These are phyloP conservation scores for Peronospora belbahrii DNA, from an alignment of 352 stramenopile species.

Conservation along the genomic window DNA sequence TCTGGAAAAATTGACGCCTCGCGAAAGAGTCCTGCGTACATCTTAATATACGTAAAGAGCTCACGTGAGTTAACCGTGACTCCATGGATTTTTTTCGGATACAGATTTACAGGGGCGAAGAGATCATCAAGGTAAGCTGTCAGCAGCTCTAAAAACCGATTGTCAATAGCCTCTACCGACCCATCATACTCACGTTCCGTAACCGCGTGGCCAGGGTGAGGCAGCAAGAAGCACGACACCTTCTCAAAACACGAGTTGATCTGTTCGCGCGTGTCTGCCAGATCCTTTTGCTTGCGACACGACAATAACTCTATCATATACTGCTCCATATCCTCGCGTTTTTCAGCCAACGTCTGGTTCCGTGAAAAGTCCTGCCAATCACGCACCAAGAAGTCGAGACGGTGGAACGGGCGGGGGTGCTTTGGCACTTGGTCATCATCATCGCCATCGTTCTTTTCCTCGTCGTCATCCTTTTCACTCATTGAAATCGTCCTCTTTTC, in stretches of 20 bases:
- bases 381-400: slow-evolving; percentile 96
- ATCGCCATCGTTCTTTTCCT: slow-evolving; percentile 19
- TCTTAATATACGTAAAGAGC: slow-evolving; percentile 94
- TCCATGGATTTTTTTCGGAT: slow-evolving; percentile 93
- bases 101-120: slow-evolving; percentile 85
- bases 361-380: slow-evolving; percentile 98
- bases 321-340: slow-evolving; percentile 89
- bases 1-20: slow-evolving; percentile 94
- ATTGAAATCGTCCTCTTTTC: slow-evolving; percentile 37
- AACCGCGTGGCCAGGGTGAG: slow-evolving; percentile 94
- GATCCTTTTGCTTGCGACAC: slow-evolving; percentile 90
- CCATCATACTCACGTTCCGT: slow-evolving; percentile 97
- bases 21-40: slow-evolving; percentile 94
- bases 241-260: slow-evolving; percentile 96
- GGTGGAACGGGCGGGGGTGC: slow-evolving; percentile 91
- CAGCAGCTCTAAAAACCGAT: slow-evolving; percentile 90
- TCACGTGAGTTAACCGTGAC: slow-evolving; percentile 90
- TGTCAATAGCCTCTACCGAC: slow-evolving; percentile 90
- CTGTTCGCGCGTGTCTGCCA: slow-evolving; percentile 91
- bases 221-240: slow-evolving; percentile 92
- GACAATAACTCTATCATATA: slow-evolving; percentile 92
- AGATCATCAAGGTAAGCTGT: slow-evolving; percentile 93
- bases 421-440: slow-evolving; percentile 16
- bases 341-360: slow-evolving; percentile 83
- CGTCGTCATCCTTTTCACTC: slow-evolving; percentile 23